A percentile compares a stretch with the other conserved stretches of the same genome.
Evolutionary conservation across 139 green algal genomes (phyloP).

Genomic region (Volvox africanus): DNA sequence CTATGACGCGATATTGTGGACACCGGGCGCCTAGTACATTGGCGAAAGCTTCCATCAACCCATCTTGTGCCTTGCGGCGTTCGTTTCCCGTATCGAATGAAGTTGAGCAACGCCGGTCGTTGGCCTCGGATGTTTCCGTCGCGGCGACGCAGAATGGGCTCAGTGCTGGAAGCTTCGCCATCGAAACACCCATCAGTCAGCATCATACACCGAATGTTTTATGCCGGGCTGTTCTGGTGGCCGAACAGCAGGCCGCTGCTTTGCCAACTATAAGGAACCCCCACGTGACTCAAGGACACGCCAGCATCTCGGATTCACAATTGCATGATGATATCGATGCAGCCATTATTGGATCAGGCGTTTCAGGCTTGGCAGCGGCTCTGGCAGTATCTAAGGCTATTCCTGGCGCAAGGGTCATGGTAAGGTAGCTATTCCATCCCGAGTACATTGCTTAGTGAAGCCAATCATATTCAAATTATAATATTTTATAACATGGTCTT

Average conservation of each 20-base stretch:
- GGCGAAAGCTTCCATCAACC: not conserved
- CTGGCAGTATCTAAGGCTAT: conserved; percentile 1
- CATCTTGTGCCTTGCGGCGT: not conserved
- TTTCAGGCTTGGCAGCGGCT: not conserved
- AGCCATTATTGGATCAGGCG: not conserved
- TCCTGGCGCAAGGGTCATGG: not conserved
- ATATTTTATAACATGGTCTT: no score
- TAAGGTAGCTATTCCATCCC: no score
- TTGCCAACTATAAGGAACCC: not conserved
- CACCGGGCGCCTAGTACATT: not conserved
- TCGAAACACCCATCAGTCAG: not conserved
- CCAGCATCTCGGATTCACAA: not conserved
- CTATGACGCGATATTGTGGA: not conserved
- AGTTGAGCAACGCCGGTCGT: not conserved
- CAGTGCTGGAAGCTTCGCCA: not conserved
- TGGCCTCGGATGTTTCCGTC: not conserved
- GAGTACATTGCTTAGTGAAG: no score
- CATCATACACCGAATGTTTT: not conserved
- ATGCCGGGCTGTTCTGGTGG: conserved; percentile 2
- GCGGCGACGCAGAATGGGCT: not conserved
- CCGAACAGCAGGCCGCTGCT: not conserved
- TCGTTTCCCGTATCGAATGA: not conserved
- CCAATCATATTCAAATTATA: no score
- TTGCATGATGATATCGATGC: not conserved
- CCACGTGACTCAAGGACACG: not conserved